phyloP scores from a whole-genome alignment of 192 early-diverging fungal species.

The Podila minutissima region DNA sequence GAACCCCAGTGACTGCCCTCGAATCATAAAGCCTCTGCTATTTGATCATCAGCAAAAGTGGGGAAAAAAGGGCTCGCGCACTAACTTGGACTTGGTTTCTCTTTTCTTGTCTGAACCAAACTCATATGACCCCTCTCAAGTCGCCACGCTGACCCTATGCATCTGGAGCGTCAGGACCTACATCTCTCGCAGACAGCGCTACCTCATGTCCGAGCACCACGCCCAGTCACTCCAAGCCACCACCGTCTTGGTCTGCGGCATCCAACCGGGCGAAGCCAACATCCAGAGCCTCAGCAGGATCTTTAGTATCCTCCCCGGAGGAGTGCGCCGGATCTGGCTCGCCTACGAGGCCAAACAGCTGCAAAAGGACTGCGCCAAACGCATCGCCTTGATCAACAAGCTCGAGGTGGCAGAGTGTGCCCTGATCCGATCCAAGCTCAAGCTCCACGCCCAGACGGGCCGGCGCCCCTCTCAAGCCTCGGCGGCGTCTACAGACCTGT shows the following conservation, averaged over 20 bases:
- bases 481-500: conserved; percentile 5
- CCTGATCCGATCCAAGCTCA: conserved; percentile 40
- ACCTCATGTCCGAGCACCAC: conserved; percentile 61
- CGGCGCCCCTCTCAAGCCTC: conserved; percentile 3
- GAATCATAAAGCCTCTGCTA: too few species aligned
- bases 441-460: not conserved
- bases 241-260: conserved; percentile 70
- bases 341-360: conserved; percentile 59
- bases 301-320: conserved; percentile 70
- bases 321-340: conserved; percentile 67
- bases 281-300: conserved; percentile 50
- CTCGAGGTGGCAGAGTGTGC: conserved; percentile 63
- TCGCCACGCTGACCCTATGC: conserved; percentile 55
- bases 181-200: conserved; percentile 67
- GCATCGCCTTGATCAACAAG: conserved; percentile 53
- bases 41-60: not conserved
- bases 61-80: not conserved
- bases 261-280: conserved; percentile 66
- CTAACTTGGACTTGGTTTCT: not conserved
- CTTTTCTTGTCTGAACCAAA: conserved; percentile 7
- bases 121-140: conserved; percentile 10
- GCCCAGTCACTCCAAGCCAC: conserved; percentile 53
- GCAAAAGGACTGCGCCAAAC: conserved; percentile 54
- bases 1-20: too few species aligned
- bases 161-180: conserved; percentile 65